Percentiles rank a stretch among this genome's conserved stretches.
Evolutionary conservation across 116 monocot species (phyloP).

Genomic region (Papilionanthe hybrid): DNA sequence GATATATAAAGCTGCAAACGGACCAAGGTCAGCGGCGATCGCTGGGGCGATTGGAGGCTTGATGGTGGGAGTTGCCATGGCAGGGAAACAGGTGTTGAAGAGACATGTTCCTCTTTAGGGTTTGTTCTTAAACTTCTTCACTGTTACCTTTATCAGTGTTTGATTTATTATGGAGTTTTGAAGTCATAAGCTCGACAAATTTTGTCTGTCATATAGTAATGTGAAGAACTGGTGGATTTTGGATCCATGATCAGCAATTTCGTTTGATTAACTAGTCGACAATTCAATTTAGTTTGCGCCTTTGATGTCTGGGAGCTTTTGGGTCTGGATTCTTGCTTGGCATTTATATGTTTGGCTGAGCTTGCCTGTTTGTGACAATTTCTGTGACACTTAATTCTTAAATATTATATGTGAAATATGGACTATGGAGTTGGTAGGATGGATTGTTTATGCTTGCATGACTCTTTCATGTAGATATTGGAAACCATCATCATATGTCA

Average conservation of each 20-base stretch:
- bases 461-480: background rate
- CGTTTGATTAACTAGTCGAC: background rate
- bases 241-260: background rate
- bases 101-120: constrained; percentile 61
- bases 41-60: constrained; percentile 71
- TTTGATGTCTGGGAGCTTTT: background rate
- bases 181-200: constrained; percentile 1
- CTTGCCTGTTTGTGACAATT: background rate
- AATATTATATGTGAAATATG: background rate
- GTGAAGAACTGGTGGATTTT: background rate
- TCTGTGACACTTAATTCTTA: background rate
- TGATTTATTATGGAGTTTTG: background rate
- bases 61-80: constrained; percentile 50
- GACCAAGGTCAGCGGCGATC: constrained; percentile 61
- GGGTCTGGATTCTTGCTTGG: background rate
- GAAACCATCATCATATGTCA: constrained; percentile 1
- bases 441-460: background rate
- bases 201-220: background rate
- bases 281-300: background rate
- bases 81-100: constrained; percentile 53
- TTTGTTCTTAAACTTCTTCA: background rate
- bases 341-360: background rate
- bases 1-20: constrained; percentile 54
- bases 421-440: background rate
- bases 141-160: background rate